A percentile compares a stretch with the other conserved stretches of the same genome.
These are phyloP conservation scores for Rubroboletus pulcherrimus DNA, from an alignment of 768 basidiomycete species.

Conservation along the genomic window DNA sequence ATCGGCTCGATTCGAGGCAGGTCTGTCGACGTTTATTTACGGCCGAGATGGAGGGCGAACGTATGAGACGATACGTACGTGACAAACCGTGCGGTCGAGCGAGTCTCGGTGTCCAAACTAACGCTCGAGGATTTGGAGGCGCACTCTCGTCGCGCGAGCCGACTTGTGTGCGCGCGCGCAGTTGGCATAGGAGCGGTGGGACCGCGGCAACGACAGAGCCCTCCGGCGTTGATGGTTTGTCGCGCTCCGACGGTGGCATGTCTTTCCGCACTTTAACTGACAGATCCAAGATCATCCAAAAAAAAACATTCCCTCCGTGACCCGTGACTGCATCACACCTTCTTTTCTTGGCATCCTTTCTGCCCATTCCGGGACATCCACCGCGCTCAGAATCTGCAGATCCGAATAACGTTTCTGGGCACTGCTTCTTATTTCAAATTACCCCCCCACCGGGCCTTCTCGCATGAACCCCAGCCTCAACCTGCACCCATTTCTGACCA, in stretches of 20 bases:
- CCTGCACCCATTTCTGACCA: no score
- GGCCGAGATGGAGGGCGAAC: constrained; percentile 17
- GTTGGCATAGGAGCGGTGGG: constrained; percentile 10
- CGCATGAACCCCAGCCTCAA: background rate
- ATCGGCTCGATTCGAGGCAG: constrained; percentile 24
- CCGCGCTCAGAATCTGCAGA: constrained; percentile 28
- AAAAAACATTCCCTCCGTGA: constrained; percentile 16
- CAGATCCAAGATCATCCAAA: background rate
- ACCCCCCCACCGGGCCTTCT: background rate
- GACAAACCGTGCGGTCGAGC: constrained; percentile 15
- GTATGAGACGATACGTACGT: constrained; percentile 22
- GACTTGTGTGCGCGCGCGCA: background rate
- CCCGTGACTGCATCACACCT: constrained; percentile 13
- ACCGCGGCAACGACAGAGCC: constrained; percentile 1
- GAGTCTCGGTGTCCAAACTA: constrained; percentile 6
- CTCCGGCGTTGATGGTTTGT: background rate
- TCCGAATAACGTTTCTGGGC: constrained; percentile 28
- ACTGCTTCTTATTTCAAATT: constrained; percentile 34
- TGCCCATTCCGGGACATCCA: constrained; percentile 9
- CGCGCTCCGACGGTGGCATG: background rate
- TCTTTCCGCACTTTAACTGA: background rate
- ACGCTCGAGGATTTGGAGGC: background rate
- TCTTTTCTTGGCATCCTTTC: constrained; percentile 10
- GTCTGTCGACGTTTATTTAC: constrained; percentile 30
- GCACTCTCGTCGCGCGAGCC: background rate